These are phyloP conservation scores for Candida coquimbonensis DNA, from an alignment of 805 yeast genomes.

Conservation along the genomic window DNA sequence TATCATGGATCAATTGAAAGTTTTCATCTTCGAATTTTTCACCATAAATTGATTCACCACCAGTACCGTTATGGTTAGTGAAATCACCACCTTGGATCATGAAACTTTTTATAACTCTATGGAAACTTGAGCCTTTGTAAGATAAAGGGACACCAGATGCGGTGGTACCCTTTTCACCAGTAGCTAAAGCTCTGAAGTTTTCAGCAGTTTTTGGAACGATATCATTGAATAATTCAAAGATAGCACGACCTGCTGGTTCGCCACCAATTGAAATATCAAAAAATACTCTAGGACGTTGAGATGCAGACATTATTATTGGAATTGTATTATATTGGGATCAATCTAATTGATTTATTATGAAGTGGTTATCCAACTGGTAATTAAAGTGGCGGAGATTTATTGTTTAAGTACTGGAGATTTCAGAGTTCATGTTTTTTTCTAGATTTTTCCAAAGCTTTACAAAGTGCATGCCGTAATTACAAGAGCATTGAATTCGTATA, in stretches of 20 bases:
- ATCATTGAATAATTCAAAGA: slow-evolving; percentile 65
- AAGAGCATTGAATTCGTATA: no score
- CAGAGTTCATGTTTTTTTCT: neutral
- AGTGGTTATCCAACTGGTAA: no score
- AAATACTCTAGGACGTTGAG: slow-evolving; percentile 46
- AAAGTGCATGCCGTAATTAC: neutral
- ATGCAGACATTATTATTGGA: slow-evolving; percentile 9
- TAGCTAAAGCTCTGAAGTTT: slow-evolving; percentile 81
- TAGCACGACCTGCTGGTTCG: slow-evolving; percentile 63
- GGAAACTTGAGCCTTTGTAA: slow-evolving; percentile 86
- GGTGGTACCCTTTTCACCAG: slow-evolving; percentile 77
- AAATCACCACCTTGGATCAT: slow-evolving; percentile 95
- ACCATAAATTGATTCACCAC: slow-evolving; percentile 79
- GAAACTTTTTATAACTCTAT: slow-evolving; percentile 80
- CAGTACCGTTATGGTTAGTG: slow-evolving; percentile 57
- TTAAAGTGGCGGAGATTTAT: no score
- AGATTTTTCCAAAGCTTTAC: neutral
- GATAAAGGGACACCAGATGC: slow-evolving; percentile 55
- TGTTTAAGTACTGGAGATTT: no score
- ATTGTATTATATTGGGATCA: neutral
- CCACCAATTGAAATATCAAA: slow-evolving; percentile 78
- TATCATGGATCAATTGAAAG: slow-evolving; percentile 66
- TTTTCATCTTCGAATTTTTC: slow-evolving; percentile 89
- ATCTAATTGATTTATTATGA: no score
- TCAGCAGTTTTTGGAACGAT: slow-evolving; percentile 85